Conservation (phyloP, 257 asterid species). For the Ehretia macrophylla region DNA sequence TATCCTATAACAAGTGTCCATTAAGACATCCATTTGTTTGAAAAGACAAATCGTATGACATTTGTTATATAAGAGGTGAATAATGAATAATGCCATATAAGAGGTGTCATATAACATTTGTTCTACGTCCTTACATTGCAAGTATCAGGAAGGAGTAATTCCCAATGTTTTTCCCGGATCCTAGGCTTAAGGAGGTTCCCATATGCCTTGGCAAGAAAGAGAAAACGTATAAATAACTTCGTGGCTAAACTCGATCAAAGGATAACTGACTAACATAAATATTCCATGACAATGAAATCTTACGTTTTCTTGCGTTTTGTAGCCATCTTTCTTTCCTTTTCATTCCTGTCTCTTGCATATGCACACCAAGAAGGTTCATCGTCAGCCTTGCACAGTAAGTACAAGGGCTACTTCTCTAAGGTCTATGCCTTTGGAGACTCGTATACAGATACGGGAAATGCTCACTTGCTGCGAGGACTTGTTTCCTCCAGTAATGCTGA, state of each 20-base stretch:
- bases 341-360: neutral
- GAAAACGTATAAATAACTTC: neutral
- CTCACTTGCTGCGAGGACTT: conserved; percentile 19
- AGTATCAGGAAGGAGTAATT: neutral
- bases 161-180: neutral
- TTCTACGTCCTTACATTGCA: too few relatives aligned
- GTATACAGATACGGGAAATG: conserved; percentile 39
- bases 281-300: neutral
- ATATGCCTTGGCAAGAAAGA: neutral
- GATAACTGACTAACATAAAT: neutral
- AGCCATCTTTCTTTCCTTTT: neutral
- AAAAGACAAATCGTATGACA: too few relatives aligned
- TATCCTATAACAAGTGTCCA: too few relatives aligned
- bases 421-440: conserved; percentile 51
- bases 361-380: neutral
- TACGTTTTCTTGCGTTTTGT: neutral
- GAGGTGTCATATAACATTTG: too few relatives aligned
- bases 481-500: neutral
- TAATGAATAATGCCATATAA: too few relatives aligned
- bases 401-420: conserved; percentile 25
- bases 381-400: conserved; percentile 1
- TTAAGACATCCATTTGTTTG: too few relatives aligned
- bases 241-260: neutral
- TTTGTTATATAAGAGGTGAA: too few relatives aligned
- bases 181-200: neutral